phyloP scores from a whole-genome alignment of 169 alveolate species.

The Nephromyces sp. region DNA sequence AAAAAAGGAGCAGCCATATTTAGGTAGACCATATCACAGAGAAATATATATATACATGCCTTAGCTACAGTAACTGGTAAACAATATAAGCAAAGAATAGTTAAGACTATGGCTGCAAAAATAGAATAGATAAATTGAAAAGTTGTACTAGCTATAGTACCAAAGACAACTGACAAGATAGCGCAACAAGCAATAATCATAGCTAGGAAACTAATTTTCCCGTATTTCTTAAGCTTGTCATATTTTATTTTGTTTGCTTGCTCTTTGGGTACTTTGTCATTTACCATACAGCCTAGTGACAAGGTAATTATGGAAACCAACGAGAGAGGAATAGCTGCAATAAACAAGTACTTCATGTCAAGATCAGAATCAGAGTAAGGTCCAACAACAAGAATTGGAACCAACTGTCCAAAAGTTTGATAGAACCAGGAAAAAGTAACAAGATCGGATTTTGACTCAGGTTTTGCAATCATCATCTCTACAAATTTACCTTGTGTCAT shows the following conservation, averaged over 20 bases:
- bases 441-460: constrained; percentile 6
- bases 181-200: no score
- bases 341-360: constrained; percentile 11
- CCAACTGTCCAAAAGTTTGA: constrained; percentile 11
- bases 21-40: constrained; percentile 7
- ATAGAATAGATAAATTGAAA: not conserved
- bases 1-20: constrained; percentile 12
- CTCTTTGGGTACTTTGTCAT: not conserved
- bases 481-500: constrained; percentile 21
- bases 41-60: constrained; percentile 14
- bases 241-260: no score
- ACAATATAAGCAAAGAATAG: not conserved
- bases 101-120: not conserved
- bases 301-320: constrained; percentile 15
- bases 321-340: constrained; percentile 14
- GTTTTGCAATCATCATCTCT: constrained; percentile 6
- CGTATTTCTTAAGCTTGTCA: no score
- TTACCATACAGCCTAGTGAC: constrained; percentile 3
- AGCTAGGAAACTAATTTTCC: no score
- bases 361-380: constrained; percentile 17
- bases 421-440: constrained; percentile 15
- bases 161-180: no score
- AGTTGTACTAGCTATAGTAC: no score
- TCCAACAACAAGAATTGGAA: constrained; percentile 20
- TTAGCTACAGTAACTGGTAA: constrained; percentile 12